A percentile compares a stretch with the other conserved stretches of the same genome.
Evolutionary conservation across 2,329 filamentous ascomycete genomes (phyloP).

Genomic region (Nothopassalora personata): DNA sequence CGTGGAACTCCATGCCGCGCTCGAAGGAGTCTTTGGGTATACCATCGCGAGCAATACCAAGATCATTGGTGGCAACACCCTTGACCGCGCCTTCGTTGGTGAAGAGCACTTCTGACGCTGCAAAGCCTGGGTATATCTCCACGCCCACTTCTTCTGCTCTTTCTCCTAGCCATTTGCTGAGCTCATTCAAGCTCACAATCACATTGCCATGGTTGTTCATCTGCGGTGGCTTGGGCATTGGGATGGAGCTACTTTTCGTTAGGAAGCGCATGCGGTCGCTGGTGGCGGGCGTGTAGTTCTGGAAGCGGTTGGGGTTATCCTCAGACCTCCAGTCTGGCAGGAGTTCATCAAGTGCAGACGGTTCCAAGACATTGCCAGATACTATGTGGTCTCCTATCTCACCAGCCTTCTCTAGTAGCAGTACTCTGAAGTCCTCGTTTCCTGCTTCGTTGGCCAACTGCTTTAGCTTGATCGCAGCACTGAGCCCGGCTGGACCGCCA

Average conservation of each 20-base stretch:
- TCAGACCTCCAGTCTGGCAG: conserved; percentile 90
- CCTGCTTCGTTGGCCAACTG: conserved; percentile 91
- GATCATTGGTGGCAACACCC: conserved; percentile 92
- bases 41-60: conserved; percentile 76
- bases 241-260: conserved; percentile 71
- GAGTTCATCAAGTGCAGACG: conserved; percentile 79
- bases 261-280: conserved; percentile 90
- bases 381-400: conserved; percentile 93
- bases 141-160: conserved; percentile 94
- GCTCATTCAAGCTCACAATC: conserved; percentile 91
- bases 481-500: conserved; percentile 88
- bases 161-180: conserved; percentile 93
- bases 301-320: conserved; percentile 81
- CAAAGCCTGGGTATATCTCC: conserved; percentile 93
- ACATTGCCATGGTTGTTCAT: conserved; percentile 99
- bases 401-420: conserved; percentile 90
- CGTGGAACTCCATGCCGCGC: conserved; percentile 97
- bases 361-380: conserved; percentile 92
- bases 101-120: conserved; percentile 88
- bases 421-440: conserved; percentile 90
- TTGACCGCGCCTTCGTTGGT: conserved; percentile 78
- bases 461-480: conserved; percentile 89
- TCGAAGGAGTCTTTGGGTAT: conserved; percentile 87
- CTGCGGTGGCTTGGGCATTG: conserved; percentile 83
- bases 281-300: conserved; percentile 77